Percentiles rank a stretch among this genome's conserved stretches.
Evolutionary conservation across 345 rosid genomes (phyloP).

Genomic region (Nephelium lappaceum): DNA sequence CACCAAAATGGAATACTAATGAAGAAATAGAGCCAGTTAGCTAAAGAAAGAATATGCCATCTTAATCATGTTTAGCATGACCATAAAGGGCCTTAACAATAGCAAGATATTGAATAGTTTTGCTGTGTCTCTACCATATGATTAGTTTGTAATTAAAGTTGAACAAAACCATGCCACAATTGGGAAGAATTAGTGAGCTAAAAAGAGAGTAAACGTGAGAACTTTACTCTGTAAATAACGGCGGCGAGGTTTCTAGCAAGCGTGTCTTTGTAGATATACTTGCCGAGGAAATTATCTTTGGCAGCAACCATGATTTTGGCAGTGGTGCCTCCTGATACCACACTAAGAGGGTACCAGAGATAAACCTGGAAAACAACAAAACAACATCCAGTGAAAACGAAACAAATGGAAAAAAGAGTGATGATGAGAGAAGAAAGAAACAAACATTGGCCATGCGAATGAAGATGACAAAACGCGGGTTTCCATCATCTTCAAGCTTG

Average conservation of each 20-base stretch:
- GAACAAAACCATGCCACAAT: too few relatives aligned
- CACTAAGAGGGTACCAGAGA: constrained; percentile 90
- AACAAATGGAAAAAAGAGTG: neutral
- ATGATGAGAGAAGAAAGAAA: constrained; percentile 15
- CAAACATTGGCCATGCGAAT: constrained; percentile 87
- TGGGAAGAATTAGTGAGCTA: neutral
- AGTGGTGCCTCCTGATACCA: constrained; percentile 87
- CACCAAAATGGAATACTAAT: neutral
- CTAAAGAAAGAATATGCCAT: neutral
- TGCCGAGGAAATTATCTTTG: constrained; percentile 87
- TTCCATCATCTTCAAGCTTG: constrained; percentile 94
- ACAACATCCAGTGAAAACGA: neutral
- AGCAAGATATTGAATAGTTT: neutral
- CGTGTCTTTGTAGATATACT: constrained; percentile 90
- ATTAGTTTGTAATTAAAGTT: too few relatives aligned
- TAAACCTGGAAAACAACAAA: constrained; percentile 57
- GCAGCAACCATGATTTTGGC: constrained; percentile 98
- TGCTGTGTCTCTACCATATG: neutral
- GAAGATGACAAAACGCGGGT: constrained; percentile 88
- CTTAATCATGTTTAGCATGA: neutral
- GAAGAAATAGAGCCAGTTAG: neutral
- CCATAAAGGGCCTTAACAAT: neutral
- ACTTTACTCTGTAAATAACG: constrained; percentile 77
- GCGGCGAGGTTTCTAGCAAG: constrained; percentile 89
- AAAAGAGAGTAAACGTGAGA: neutral